Evolutionary conservation across 1,284 basidiomycete species (phyloP).

Genomic region (Abortiporus biennis): DNA sequence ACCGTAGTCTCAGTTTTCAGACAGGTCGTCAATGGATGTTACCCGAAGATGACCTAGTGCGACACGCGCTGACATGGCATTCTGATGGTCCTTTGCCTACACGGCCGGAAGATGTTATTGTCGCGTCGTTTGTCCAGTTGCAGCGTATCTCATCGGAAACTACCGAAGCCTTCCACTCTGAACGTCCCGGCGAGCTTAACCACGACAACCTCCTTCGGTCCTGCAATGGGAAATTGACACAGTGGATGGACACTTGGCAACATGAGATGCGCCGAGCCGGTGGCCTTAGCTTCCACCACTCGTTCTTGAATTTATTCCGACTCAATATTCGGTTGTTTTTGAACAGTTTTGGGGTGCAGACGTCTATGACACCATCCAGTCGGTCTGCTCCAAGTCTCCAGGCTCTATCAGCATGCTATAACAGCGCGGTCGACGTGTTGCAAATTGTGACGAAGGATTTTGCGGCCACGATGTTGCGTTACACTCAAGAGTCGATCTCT

Average conservation of each 20-base stretch:
- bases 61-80: constrained; percentile 65
- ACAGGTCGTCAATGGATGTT: constrained; percentile 83
- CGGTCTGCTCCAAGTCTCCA: constrained; percentile 45
- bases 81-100: constrained; percentile 44
- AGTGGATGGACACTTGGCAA: constrained; percentile 67
- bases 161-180: constrained; percentile 55
- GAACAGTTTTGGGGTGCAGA: constrained; percentile 74
- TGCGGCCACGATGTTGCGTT: constrained; percentile 68
- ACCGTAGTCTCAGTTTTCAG: constrained; percentile 76
- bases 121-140: constrained; percentile 68
- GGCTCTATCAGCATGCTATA: constrained; percentile 65
- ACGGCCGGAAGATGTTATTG: constrained; percentile 74
- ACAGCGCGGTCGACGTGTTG: constrained; percentile 63
- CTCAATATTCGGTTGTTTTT: constrained; percentile 73
- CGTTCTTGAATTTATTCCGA: constrained; percentile 68
- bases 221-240: constrained; percentile 63
- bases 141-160: constrained; percentile 75
- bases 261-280: constrained; percentile 61
- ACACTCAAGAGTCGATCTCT: constrained; percentile 75
- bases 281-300: constrained; percentile 64
- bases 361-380: constrained; percentile 49
- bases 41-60: constrained; percentile 71
- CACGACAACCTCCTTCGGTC: constrained; percentile 64
- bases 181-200: constrained; percentile 52
- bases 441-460: constrained; percentile 69